Evolutionary conservation across 495 filamentous ascomycete genomes (phyloP).

Genomic region (Beverwykella pulmonaria): DNA sequence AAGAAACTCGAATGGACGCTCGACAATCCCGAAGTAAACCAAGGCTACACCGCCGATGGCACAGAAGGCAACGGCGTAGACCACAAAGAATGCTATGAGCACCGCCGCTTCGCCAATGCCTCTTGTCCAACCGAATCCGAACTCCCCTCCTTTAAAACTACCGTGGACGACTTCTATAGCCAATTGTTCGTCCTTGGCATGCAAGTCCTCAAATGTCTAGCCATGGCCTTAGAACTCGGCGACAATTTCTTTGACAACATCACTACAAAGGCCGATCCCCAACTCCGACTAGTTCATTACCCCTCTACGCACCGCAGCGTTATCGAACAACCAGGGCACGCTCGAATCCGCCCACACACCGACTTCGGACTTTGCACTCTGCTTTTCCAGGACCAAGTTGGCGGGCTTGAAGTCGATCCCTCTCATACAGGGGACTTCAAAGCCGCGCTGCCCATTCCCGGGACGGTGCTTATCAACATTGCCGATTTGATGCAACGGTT

Average conservation of each 20-base stretch:
- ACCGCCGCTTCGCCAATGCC: slow-evolving; percentile 16
- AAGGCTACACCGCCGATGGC: slow-evolving; percentile 23
- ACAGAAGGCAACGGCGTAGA: slow-evolving; percentile 20
- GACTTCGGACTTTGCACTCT: slow-evolving; percentile 55
- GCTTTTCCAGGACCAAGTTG: slow-evolving; percentile 52
- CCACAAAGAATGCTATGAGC: slow-evolving; percentile 28
- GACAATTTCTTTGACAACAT: slow-evolving; percentile 21
- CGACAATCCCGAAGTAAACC: slow-evolving; percentile 8
- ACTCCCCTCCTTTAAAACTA: slow-evolving; percentile 9
- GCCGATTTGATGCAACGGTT: slow-evolving; percentile 21
- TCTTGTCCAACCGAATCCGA: slow-evolving; percentile 5
- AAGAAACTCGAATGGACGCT: slow-evolving; percentile 18
- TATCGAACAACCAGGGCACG: slow-evolving; percentile 17
- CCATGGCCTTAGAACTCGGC: slow-evolving; percentile 17
- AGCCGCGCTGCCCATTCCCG: slow-evolving; percentile 8
- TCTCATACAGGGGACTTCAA: slow-evolving; percentile 17
- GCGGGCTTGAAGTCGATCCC: slow-evolving; percentile 51
- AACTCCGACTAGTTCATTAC: slow-evolving; percentile 21
- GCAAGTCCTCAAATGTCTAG: slow-evolving; percentile 14
- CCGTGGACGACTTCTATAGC: slow-evolving; percentile 15
- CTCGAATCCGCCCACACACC: slow-evolving; percentile 43
- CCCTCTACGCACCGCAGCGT: slow-evolving; percentile 1
- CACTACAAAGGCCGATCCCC: slow-evolving; percentile 15
- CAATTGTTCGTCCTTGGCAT: slow-evolving; percentile 14
- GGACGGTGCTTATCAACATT: slow-evolving; percentile 16